phyloP scores from a whole-genome alignment of 805 yeast genomes.

The Saturnispora halmiae region DNA sequence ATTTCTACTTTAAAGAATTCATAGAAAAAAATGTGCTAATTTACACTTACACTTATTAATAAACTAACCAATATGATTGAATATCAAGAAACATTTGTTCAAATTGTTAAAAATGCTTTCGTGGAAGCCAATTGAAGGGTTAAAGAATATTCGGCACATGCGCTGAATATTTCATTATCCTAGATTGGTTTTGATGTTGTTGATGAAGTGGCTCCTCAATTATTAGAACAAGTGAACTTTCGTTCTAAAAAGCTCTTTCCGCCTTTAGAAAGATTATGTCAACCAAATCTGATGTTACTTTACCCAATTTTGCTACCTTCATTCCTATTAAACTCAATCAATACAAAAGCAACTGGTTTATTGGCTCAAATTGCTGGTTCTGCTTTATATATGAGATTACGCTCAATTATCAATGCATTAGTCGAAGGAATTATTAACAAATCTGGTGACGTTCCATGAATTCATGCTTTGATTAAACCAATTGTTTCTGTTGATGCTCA shows the following conservation, averaged over 20 bases:
- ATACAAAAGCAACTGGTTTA: slow-evolving; percentile 81
- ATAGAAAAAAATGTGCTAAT: too few relatives aligned
- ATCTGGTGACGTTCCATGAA: slow-evolving; percentile 29
- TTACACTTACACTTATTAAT: too few relatives aligned
- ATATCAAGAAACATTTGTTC: slow-evolving; percentile 61
- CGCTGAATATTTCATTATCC: slow-evolving; percentile 81
- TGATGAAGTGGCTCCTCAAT: slow-evolving; percentile 80
- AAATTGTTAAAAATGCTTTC: slow-evolving; percentile 68
- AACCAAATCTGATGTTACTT: slow-evolving; percentile 77
- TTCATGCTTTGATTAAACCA: slow-evolving; percentile 58
- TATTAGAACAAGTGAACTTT: slow-evolving; percentile 56
- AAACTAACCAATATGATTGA: slow-evolving; percentile 51
- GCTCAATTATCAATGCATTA: slow-evolving; percentile 64
- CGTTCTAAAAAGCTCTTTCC: slow-evolving; percentile 67
- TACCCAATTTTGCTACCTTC: slow-evolving; percentile 91
- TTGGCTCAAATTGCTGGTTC: slow-evolving; percentile 86
- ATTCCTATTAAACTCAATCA: slow-evolving; percentile 71
- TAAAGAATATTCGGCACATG: slow-evolving; percentile 83
- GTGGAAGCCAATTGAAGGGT: slow-evolving; percentile 66
- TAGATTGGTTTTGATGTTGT: slow-evolving; percentile 76
- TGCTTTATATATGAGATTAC: slow-evolving; percentile 64
- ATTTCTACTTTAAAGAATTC: too few relatives aligned
- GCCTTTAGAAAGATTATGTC: slow-evolving; percentile 92
- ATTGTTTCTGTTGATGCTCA: slow-evolving; percentile 67
- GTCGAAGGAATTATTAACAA: slow-evolving; percentile 46